Base-by-base conservation (phyloP, 208 protist genomes). In the Leishmania tropica region DNA sequence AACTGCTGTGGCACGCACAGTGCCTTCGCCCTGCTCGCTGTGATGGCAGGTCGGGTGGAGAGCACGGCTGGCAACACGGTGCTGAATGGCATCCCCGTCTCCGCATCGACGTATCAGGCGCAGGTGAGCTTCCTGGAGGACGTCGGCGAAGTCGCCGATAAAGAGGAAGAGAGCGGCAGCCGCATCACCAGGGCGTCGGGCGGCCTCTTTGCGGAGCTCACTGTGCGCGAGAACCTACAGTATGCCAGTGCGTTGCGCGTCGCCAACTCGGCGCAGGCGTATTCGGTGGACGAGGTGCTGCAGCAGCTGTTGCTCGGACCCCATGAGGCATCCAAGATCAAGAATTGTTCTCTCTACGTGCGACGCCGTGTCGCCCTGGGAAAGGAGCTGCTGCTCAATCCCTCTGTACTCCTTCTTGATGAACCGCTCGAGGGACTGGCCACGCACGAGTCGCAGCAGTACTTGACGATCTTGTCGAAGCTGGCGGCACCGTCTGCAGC, bases 391-490 rank as follows among this genome's bases (percentile, higher is more conserved):
- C 86, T 93, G 70, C 83, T 90, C n/a, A 88, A 90, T 76, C 92
- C 92, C 17, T 82, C 75, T 3, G 83, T 92, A 65, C 79, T 95
- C 35, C 84, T 92, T 28, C 80, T 93, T 42, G 89, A 90, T 77
- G 83, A 88, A 65, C 83, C 86, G 40, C 82, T 93, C 28, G 79
- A 92, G 64, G 87, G 87, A 37, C 76, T 95, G 24, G 85, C 89
- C 17, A 92, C 90, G 47, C 87, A 95, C 76, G 92, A 95, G 84
- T 88, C 89, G 31, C 85, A 88, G 76, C 87, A 93, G 77, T 91
- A 90, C 48, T 70, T 95, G 28, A 81, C 77, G 0, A 78, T 95
- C 40, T 80, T 95, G 47, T 70, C 77, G 53, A 80, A 83, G 78
- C 83, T 93, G 28, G 89, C 89, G 31, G 80, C 80, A 48, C 83